phyloP scores from a whole-genome alignment of 2,329 filamentous ascomycete genomes.

The Aspergillus uvarum region DNA sequence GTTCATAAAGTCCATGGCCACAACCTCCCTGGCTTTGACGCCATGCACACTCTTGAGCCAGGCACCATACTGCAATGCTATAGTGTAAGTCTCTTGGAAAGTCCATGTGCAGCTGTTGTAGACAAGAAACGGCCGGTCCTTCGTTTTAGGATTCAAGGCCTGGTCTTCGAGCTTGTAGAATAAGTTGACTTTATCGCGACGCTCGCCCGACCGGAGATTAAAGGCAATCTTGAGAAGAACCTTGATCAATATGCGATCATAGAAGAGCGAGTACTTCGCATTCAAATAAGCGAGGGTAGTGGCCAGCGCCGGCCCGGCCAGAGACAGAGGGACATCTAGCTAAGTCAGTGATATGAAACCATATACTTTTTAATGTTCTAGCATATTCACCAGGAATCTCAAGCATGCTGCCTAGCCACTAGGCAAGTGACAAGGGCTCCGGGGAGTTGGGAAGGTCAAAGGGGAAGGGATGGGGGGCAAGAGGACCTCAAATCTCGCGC shows the following conservation, averaged over 20 bases:
- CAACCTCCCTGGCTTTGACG: conserved; percentile 70
- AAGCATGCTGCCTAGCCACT: neutral
- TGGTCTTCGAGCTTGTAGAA: conserved; percentile 74
- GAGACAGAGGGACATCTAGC: conserved; percentile 45
- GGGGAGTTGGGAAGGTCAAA: neutral
- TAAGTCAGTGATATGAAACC: neutral
- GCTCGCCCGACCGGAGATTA: conserved; percentile 50
- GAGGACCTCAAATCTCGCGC: neutral
- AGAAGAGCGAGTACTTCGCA: conserved; percentile 64
- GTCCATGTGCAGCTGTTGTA: conserved; percentile 70
- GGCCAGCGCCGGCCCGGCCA: conserved; percentile 60
- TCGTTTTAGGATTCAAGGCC: conserved; percentile 58
- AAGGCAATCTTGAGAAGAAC: conserved; percentile 51
- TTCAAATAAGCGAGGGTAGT: conserved; percentile 76
- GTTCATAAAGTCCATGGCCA: conserved; percentile 80
- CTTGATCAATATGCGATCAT: conserved; percentile 64
- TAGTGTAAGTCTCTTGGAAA: conserved; percentile 73
- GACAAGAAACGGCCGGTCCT: conserved; percentile 58
- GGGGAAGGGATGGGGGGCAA: too few species aligned
- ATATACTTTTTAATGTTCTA: neutral
- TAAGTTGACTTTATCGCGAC: conserved; percentile 62
- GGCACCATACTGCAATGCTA: conserved; percentile 67
- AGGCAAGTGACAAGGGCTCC: neutral
- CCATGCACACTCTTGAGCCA: conserved; percentile 68
- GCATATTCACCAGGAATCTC: neutral